phyloP scores from a whole-genome alignment of 176 grass and related monocot species.

The Hordeum vulgare region MorexV3_pseudomolecules_assembly NC_058521.1:70131724-70132223 shows the following conservation, averaged over 20 bases:
- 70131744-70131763: slow-evolving; percentile 21
- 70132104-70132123: slow-evolving; percentile 3
- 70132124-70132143: slow-evolving; percentile 17
- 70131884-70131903: slow-evolving; percentile 19
- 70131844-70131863: not conserved
- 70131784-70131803: slow-evolving; percentile 18
- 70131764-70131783: slow-evolving; percentile 33
- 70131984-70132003: slow-evolving; percentile 7
- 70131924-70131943: slow-evolving; percentile 27
- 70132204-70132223: slow-evolving; percentile 89
- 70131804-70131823: slow-evolving; percentile 22
- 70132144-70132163: slow-evolving; percentile 50
- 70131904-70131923: slow-evolving; percentile 9
- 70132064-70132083: not conserved
- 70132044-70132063: slow-evolving; percentile 6
- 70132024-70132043: not conserved
- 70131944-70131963: slow-evolving; percentile 30
- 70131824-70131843: slow-evolving; percentile 17
- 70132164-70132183: slow-evolving; percentile 59
- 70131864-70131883: slow-evolving; percentile 30
- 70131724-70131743: not conserved
- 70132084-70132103: slow-evolving; percentile 16
- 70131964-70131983: not conserved
- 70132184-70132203: slow-evolving; percentile 97
- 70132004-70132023: slow-evolving; percentile 10